Conservation (phyloP, 225 moss, liverwort and hornwort species). For the Pleurozium schreberi region DNA sequence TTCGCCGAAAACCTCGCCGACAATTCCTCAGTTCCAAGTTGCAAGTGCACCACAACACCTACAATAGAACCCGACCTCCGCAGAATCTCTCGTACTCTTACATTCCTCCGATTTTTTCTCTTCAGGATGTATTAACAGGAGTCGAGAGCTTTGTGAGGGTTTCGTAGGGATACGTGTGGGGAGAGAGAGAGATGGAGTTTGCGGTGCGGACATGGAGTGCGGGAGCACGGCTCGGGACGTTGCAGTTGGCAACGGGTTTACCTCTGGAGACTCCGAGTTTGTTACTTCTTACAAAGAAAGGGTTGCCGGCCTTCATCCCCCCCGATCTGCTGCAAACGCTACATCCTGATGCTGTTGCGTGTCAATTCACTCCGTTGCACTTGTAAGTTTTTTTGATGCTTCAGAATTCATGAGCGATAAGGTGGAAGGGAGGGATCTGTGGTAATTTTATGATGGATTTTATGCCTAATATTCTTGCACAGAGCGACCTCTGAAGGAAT, state of each 20-base stretch:
- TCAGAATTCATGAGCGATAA: neutral
- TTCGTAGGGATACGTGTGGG: neutral
- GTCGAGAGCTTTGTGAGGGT: neutral
- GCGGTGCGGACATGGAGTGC: constrained; percentile 67
- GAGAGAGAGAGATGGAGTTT: constrained; percentile 52
- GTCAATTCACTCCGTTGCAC: constrained; percentile 84
- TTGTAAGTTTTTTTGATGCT: constrained; percentile 39
- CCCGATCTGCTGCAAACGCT: constrained; percentile 70
- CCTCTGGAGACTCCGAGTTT: constrained; percentile 77
- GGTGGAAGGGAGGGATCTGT: neutral
- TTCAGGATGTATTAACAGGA: neutral
- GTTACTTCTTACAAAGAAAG: constrained; percentile 68
- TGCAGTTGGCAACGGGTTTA: constrained; percentile 58
- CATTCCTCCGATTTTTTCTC: neutral
- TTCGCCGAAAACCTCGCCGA: neutral
- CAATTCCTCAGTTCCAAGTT: neutral
- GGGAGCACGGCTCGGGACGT: constrained; percentile 55
- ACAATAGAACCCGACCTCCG: neutral
- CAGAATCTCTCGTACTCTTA: neutral
- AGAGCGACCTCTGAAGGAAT: neutral
- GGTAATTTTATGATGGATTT: neutral
- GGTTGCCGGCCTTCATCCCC: constrained; percentile 75
- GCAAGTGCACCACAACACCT: neutral
- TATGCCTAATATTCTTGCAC: neutral
- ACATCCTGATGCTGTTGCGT: constrained; percentile 58